Percentiles rank a stretch among this genome's conserved stretches.
phyloP scores from a whole-genome alignment of 441 rosid species.

The Hypseocharis bilobata region DNA sequence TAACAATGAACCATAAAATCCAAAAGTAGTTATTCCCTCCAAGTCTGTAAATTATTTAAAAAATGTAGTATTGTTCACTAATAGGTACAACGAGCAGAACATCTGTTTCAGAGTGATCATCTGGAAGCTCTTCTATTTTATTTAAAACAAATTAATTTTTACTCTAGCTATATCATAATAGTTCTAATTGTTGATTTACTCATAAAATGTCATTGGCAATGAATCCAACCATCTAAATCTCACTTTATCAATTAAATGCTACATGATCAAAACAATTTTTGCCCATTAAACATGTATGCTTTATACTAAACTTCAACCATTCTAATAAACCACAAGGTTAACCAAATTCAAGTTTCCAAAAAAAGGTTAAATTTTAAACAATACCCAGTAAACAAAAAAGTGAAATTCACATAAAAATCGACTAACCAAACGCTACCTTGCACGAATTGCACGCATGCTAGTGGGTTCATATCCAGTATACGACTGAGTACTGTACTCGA shows the following conservation, averaged over 20 bases:
- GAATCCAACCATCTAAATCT: not conserved
- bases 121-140: not conserved
- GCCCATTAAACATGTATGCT: no score
- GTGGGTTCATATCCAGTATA: conserved; percentile 98
- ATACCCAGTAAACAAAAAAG: not conserved
- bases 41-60: no score
- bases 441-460: conserved; percentile 97
- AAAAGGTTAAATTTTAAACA: not conserved
- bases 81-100: no score
- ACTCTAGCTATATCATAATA: no score
- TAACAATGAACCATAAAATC: not conserved
- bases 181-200: no score
- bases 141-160: no score
- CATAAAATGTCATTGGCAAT: no score
- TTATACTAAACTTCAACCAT: no score
- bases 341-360: not conserved
- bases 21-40: not conserved
- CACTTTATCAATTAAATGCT: no score
- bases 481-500: conserved; percentile 97
- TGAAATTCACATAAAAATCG: not conserved
- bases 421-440: conserved; percentile 45
- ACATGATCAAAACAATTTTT: no score
- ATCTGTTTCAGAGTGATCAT: not conserved
- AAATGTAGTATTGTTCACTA: no score
- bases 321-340: no score